Percentiles rank a stretch among this genome's conserved stretches.
Evolutionary conservation across 352 stramenopile species (phyloP).

Genomic region (Blastocystis sp.): DNA sequence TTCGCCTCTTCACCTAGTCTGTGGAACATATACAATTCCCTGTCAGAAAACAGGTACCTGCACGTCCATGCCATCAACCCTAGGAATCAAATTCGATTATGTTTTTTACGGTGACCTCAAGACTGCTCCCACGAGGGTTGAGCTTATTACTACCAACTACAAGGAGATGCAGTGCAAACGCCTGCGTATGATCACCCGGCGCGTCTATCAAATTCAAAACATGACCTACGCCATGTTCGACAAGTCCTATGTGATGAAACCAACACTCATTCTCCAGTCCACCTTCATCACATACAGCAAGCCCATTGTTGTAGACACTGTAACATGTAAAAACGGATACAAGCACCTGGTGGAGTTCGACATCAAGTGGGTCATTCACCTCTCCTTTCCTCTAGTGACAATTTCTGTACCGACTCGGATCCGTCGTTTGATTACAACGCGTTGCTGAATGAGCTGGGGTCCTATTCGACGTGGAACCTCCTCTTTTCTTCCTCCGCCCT

Average conservation of each 20-base stretch:
- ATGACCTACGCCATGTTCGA: neutral
- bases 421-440: neutral
- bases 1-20: neutral
- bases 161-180: neutral
- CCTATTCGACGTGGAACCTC: neutral
- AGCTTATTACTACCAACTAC: neutral
- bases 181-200: neutral
- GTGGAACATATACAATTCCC: neutral
- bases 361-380: neutral
- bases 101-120: neutral
- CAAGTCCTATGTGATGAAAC: neutral
- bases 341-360: neutral
- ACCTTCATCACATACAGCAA: neutral
- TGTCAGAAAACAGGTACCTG: neutral
- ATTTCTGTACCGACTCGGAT: neutral
- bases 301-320: neutral
- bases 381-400: neutral
- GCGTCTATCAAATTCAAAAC: neutral
- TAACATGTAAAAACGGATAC: neutral
- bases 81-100: neutral
- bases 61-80: neutral
- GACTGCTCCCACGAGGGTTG: neutral
- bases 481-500: neutral
- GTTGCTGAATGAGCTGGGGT: neutral
- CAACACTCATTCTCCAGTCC: neutral